Percentiles rank a stretch among this genome's conserved stretches.
phyloP scores from a whole-genome alignment of 2,329 filamentous ascomycete genomes.

The Helminthosporium solani region DNA sequence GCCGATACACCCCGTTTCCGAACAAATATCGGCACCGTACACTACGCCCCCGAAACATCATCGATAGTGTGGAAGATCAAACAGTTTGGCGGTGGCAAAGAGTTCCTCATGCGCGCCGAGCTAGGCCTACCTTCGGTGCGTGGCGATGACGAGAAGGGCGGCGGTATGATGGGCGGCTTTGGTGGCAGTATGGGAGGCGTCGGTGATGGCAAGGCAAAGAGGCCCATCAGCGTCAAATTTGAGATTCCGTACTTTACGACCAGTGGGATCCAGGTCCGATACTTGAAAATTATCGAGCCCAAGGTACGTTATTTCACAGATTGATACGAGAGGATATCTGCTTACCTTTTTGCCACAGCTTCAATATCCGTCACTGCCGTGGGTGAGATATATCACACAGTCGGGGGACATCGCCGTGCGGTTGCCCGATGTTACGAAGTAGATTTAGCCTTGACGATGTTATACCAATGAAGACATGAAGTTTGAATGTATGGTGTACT shows the following conservation, averaged over 20 bases:
- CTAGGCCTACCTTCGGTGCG: constrained; percentile 90
- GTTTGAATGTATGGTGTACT: not conserved
- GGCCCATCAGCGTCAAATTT: constrained; percentile 98
- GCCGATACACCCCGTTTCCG: constrained; percentile 94
- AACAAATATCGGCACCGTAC: constrained; percentile 94
- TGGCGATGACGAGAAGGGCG: constrained; percentile 91
- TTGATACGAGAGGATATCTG: not conserved
- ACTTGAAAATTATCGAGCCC: constrained; percentile 98
- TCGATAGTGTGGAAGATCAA: constrained; percentile 99
- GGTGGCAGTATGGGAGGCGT: constrained; percentile 95
- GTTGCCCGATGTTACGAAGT: constrained; percentile 80
- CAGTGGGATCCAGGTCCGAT: constrained; percentile 95
- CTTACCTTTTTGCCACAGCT: constrained; percentile 57
- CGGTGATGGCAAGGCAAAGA: constrained; percentile 78
- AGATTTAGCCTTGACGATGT: constrained; percentile 11
- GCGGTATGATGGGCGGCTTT: constrained; percentile 96
- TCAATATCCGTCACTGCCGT: constrained; percentile 96
- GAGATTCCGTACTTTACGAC: constrained; percentile 99
- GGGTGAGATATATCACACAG: constrained; percentile 98
- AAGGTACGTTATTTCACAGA: constrained; percentile 66
- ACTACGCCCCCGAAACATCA: constrained; percentile 95
- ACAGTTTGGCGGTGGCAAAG: constrained; percentile 97
- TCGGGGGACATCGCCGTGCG: constrained; percentile 95
- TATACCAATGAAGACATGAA: constrained; percentile 18
- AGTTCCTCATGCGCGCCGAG: constrained; percentile 98